Percentiles rank a stretch among this genome's conserved stretches.
phyloP scores from a whole-genome alignment of 345 rosid species.

The Lumnitzera littorea region DNA sequence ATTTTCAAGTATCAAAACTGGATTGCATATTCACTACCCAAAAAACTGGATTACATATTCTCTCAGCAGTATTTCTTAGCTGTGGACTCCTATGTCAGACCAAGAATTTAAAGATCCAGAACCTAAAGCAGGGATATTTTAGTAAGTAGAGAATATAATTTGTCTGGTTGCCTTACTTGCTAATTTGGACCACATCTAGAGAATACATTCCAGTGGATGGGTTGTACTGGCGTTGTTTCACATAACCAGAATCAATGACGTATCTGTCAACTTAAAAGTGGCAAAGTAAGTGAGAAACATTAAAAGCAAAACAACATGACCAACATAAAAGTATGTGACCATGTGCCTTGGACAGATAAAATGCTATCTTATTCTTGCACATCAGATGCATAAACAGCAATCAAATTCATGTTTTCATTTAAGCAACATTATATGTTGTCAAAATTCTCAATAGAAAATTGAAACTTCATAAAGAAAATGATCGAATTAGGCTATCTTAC shows the following conservation, averaged over 20 bases:
- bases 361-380: too few species aligned
- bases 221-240: constrained; percentile 93
- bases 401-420: neutral
- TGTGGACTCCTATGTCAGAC: too few species aligned
- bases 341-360: too few species aligned
- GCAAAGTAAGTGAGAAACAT: constrained; percentile 10
- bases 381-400: too few species aligned
- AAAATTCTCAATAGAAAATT: neutral
- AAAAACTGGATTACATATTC: too few species aligned
- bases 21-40: too few species aligned
- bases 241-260: constrained; percentile 90
- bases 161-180: constrained; percentile 61
- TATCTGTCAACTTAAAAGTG: constrained; percentile 45
- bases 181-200: constrained; percentile 88
- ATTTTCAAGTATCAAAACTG: too few species aligned
- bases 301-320: constrained; percentile 8
- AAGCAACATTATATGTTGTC: neutral
- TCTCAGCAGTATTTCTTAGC: too few species aligned
- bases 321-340: too few species aligned
- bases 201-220: constrained; percentile 95
- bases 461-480: neutral
- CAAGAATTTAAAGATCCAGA: too few species aligned
- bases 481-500: constrained; percentile 40
- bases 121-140: neutral
- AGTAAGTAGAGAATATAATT: too few species aligned